Percentiles rank a stretch among this genome's conserved stretches.
Conservation (phyloP, 2,329 filamentous ascomycete species). For the Nothophaeocryptopus gaeumannii region DNA sequence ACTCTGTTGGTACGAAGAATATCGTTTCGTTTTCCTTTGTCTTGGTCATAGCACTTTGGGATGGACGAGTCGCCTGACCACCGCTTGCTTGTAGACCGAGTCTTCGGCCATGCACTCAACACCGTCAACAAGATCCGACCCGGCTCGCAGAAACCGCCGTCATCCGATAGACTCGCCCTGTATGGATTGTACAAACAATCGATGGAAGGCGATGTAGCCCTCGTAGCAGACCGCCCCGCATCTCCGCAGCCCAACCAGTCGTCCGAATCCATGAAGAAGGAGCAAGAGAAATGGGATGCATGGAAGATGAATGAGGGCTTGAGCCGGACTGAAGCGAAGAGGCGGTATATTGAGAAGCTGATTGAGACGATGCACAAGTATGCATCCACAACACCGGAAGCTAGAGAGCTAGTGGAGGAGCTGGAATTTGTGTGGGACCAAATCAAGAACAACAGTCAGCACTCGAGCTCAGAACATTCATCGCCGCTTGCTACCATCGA, state of each 20-base stretch:
- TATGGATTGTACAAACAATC: slow-evolving; percentile 99
- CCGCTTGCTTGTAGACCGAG: slow-evolving; percentile 65
- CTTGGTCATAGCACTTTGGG: not conserved
- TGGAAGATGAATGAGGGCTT: slow-evolving; percentile 87
- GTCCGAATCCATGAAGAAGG: slow-evolving; percentile 27
- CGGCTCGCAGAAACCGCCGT: slow-evolving; percentile 82
- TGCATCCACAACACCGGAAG: slow-evolving; percentile 79
- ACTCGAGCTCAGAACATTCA: slow-evolving; percentile 31
- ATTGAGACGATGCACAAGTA: slow-evolving; percentile 97
- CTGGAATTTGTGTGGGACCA: slow-evolving; percentile 99
- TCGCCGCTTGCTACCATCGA: slow-evolving; percentile 32
- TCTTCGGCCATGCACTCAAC: slow-evolving; percentile 98
- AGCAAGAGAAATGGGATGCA: slow-evolving; percentile 65
- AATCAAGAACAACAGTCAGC: slow-evolving; percentile 68
- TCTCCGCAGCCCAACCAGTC: slow-evolving; percentile 16
- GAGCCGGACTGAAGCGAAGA: slow-evolving; percentile 87
- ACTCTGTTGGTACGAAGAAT: slow-evolving; percentile 30
- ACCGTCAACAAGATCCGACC: slow-evolving; percentile 98
- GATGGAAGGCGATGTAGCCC: slow-evolving; percentile 96
- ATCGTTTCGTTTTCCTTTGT: not conserved
- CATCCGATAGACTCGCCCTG: slow-evolving; percentile 78
- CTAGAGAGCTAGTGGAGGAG: slow-evolving; percentile 81
- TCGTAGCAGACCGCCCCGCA: slow-evolving; percentile 82
- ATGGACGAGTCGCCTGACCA: slow-evolving; percentile 5
- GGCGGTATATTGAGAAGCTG: slow-evolving; percentile 85